phyloP scores from a whole-genome alignment of 352 stramenopile species.

The Lagenidium giganteum region DNA sequence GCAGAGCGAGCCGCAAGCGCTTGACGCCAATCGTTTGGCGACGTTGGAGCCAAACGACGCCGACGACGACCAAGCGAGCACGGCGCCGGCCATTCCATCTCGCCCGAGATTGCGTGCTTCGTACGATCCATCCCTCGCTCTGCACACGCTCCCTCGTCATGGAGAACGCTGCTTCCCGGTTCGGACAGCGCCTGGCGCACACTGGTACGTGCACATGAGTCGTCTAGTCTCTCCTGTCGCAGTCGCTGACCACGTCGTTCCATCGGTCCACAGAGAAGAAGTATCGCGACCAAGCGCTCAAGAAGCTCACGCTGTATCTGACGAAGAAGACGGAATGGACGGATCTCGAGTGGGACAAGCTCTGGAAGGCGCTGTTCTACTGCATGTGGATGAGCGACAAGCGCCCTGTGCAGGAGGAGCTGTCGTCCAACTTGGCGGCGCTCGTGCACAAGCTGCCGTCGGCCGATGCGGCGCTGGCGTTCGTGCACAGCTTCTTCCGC shows the following conservation, averaged over 20 bases:
- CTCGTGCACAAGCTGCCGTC: constrained; percentile 59
- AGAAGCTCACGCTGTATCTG: constrained; percentile 77
- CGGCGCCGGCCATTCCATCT: too few species aligned
- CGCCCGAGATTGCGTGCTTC: too few species aligned
- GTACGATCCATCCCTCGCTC: too few species aligned
- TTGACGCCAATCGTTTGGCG: constrained; percentile 3
- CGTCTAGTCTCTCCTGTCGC: not conserved
- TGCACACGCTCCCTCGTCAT: constrained; percentile 23
- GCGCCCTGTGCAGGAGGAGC: constrained; percentile 69
- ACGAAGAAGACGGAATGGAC: constrained; percentile 61
- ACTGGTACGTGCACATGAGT: constrained; percentile 33
- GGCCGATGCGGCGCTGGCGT: constrained; percentile 38
- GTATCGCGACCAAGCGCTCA: constrained; percentile 76
- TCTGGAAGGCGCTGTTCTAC: constrained; percentile 88
- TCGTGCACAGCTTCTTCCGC: constrained; percentile 77
- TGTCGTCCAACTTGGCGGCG: constrained; percentile 55
- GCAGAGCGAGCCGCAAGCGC: not conserved
- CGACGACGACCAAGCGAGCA: not conserved
- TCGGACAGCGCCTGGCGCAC: constrained; percentile 81
- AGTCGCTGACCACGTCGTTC: not conserved
- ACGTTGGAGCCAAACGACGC: not conserved
- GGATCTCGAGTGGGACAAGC: constrained; percentile 80
- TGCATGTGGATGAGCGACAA: constrained; percentile 91
- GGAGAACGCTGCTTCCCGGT: constrained; percentile 76
- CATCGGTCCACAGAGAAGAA: constrained; percentile 51